These are phyloP conservation scores for Wickerhamiella cacticola DNA, from an alignment of 805 yeast genomes.

Conservation along the genomic window DNA sequence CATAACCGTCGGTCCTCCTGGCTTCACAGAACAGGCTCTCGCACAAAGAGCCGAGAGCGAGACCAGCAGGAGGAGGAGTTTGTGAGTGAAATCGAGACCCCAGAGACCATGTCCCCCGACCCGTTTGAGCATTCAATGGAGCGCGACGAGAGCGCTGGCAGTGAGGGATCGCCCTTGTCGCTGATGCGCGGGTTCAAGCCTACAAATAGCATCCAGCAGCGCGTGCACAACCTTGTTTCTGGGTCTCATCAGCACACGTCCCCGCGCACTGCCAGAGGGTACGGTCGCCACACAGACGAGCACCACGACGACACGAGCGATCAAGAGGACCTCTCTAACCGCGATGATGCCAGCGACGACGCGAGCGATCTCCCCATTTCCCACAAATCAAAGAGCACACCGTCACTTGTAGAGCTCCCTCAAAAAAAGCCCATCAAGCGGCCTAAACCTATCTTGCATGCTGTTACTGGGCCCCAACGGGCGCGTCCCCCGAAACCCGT, in stretches of 20 bases:
- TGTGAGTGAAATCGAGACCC: background rate
- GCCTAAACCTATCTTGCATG: conserved; percentile 11
- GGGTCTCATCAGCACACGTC: conserved; percentile 33
- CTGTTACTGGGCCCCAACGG: conserved; percentile 11
- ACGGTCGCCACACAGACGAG: conserved; percentile 58
- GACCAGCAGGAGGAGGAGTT: background rate
- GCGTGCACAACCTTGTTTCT: conserved; percentile 27
- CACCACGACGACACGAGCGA: conserved; percentile 12
- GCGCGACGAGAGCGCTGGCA: background rate
- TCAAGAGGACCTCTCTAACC: too few species aligned
- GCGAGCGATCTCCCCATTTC: too few species aligned
- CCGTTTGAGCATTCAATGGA: background rate
- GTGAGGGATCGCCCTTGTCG: background rate
- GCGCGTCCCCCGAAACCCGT: conserved; percentile 5
- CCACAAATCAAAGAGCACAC: conserved; percentile 9
- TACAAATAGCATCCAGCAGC: conserved; percentile 29
- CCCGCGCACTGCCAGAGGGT: conserved; percentile 61
- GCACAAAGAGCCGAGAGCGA: background rate
- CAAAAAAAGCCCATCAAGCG: conserved; percentile 4
- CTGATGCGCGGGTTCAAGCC: conserved; percentile 17
- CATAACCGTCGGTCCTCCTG: conserved; percentile 1
- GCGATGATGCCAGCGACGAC: too few species aligned
- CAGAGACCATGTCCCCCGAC: conserved; percentile 7
- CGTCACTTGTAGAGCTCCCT: background rate
- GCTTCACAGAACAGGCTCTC: conserved; percentile 6